Evolutionary conservation across 2,329 filamentous ascomycete species (phyloP), one percentile per base, ranked within the genome.

Genomic region (Rhynchosporium secalis): DNA sequence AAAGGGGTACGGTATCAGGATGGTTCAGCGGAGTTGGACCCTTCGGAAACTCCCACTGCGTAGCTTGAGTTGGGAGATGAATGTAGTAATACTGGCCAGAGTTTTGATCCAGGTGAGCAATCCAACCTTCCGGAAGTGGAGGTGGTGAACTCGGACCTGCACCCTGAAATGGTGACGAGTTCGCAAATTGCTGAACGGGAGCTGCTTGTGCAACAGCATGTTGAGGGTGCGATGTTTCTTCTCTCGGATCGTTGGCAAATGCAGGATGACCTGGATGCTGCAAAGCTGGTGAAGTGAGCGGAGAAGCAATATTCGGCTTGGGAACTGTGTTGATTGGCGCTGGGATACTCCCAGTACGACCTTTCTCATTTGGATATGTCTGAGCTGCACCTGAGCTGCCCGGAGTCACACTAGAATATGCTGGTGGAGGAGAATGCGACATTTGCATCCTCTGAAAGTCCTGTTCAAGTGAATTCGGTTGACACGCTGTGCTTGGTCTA

Each of bases 61-160:
- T 99, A 2, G 93, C 92, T 74, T 98, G 95, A 0, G 91, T 93
- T 1, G 93, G 90, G 36, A 99, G 82, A 75, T 99, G 95, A 63
- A 99, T 99, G 73, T 99, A 99, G 76, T 99, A 99, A 76, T 98
- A 99, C 73, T 98, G 94, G 1, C 95, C 95, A 2, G 94, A 98
- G 73, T 90, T 96, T 68, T 92, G 90, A 74, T 99, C 95, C 4
- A 98, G 82, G 75, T 98, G 95, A 26, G 95, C 92, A 72, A 99
- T 98, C 95, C 95, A 99, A 40, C 95, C 95, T 78, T 99, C 95
- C 5, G 95, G 95, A 15, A 99, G 82, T 2, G 94, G 95, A 28
- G 95, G 95, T 38, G 95, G 95, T 15, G 92, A 96, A 31, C 89
- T 86, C 36, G 91, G 91, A 0, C 88, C 84, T 29, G 85, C 78